Conservation (phyloP, 2,329 filamentous ascomycete species). For the Trichoderma sp. region DNA sequence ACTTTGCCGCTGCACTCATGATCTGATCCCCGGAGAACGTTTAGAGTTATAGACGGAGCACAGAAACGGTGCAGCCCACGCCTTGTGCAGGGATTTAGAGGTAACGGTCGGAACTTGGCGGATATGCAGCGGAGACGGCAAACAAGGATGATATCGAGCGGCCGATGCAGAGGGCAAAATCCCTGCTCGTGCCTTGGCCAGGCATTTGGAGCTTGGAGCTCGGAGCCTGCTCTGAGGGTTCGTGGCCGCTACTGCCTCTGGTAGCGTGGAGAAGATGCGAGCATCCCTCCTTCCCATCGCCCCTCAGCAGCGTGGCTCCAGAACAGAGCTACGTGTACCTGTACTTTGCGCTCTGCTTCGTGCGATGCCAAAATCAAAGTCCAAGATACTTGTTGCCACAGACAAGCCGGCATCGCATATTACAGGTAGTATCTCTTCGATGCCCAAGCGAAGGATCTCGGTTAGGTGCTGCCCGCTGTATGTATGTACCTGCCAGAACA, state of each 20-base stretch:
- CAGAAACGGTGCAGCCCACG: neutral
- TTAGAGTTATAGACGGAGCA: conserved; percentile 15
- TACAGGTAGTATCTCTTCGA: neutral
- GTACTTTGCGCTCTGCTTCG: neutral
- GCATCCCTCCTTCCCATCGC: conserved; percentile 13
- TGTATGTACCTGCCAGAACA: neutral
- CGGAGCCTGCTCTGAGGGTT: neutral
- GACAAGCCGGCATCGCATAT: neutral
- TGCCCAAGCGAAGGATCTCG: conserved; percentile 3
- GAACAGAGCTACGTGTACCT: neutral
- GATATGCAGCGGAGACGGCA: conserved; percentile 36
- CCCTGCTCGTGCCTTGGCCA: conserved; percentile 31
- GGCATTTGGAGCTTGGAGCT: conserved; percentile 4
- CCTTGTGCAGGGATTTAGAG: neutral
- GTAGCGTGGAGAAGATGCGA: conserved; percentile 18
- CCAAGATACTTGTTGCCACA: neutral
- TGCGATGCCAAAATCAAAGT: neutral
- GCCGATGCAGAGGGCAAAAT: conserved; percentile 35
- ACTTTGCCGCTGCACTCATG: neutral
- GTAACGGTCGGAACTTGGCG: conserved; percentile 32
- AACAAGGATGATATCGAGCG: conserved; percentile 36
- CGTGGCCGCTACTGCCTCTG: conserved; percentile 12
- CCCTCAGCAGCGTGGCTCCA: neutral
- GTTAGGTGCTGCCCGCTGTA: neutral
- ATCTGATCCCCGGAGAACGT: neutral